Conservation (phyloP, 208 protist species). For the Crithidia mellificae region DNA sequence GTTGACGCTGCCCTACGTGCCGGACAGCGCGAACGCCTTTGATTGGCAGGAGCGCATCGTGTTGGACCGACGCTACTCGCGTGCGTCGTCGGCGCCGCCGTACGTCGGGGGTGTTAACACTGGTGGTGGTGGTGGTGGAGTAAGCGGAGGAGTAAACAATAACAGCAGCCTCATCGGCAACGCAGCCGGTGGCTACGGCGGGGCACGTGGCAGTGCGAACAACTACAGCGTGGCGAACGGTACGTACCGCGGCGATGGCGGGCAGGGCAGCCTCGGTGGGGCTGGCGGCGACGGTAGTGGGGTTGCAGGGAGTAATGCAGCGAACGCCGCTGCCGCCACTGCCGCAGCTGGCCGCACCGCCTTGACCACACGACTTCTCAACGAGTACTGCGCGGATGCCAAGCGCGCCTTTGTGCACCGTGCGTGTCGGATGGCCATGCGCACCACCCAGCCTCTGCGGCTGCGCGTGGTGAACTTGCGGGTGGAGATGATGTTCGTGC, state of each 20-base stretch:
- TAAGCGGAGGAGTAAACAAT: background rate
- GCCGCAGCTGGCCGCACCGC: constrained; percentile 29
- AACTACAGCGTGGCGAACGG: background rate
- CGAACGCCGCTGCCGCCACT: background rate
- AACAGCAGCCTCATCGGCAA: constrained; percentile 6
- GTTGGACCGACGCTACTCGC: constrained; percentile 66
- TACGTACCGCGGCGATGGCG: background rate
- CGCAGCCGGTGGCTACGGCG: background rate
- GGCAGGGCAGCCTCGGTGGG: background rate
- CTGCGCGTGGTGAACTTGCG: constrained; percentile 68
- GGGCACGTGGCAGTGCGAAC: background rate
- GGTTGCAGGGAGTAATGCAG: background rate
- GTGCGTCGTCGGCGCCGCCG: constrained; percentile 18
- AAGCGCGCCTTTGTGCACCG: constrained; percentile 75
- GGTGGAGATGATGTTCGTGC: constrained; percentile 72
- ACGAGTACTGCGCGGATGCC: constrained; percentile 80
- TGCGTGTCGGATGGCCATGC: constrained; percentile 69
- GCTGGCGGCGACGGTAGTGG: constrained; percentile 6
- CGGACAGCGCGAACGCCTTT: constrained; percentile 64
- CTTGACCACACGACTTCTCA: constrained; percentile 58
- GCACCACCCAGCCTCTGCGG: constrained; percentile 34
- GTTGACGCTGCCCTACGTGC: constrained; percentile 82
- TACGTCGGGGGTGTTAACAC: background rate
- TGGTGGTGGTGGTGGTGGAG: constrained; percentile 6
- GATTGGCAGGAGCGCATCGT: constrained; percentile 72